Conservation (phyloP, 768 basidiomycete genomes). For the Leccinellum rugosiceps region DNA sequence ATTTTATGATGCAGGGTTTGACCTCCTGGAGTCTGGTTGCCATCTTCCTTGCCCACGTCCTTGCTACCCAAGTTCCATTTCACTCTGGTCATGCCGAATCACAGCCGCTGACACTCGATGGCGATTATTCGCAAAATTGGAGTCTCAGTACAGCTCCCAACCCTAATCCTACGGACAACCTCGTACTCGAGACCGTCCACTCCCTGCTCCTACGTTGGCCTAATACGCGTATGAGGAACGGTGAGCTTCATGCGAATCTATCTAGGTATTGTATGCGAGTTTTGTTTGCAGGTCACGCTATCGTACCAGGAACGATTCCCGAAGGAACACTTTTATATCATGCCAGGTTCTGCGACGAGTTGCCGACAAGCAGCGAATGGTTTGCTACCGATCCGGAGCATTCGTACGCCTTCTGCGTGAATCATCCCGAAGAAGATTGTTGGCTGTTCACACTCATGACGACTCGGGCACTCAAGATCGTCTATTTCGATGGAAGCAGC, state of each 20-base stretch:
- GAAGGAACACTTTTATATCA: conserved; percentile 35
- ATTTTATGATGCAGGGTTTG: background rate
- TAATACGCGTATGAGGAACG: conserved; percentile 43
- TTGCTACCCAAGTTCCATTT: background rate
- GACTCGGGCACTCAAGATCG: conserved; percentile 27
- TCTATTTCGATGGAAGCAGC: conserved; percentile 29
- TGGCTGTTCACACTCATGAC: conserved; percentile 31
- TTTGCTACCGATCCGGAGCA: conserved; percentile 32
- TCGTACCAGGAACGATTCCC: conserved; percentile 31
- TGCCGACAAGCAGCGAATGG: conserved; percentile 31
- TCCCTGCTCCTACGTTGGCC: conserved; percentile 40
- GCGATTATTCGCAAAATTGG: background rate
- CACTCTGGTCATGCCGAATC: background rate
- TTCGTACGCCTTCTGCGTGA: conserved; percentile 37
- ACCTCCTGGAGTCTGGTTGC: background rate
- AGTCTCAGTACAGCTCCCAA: background rate
- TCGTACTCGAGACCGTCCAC: conserved; percentile 17
- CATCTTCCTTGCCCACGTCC: background rate
- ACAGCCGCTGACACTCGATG: background rate
- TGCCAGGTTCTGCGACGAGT: conserved; percentile 11
- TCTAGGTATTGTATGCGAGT: background rate
- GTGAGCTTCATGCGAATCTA: conserved; percentile 2
- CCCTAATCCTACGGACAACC: conserved; percentile 26
- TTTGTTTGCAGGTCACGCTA: conserved; percentile 5
- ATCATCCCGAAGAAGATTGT: conserved; percentile 10